Evolutionary conservation across 2,329 filamentous ascomycete genomes (phyloP).

Genomic region (Aureobasidium sp.): DNA sequence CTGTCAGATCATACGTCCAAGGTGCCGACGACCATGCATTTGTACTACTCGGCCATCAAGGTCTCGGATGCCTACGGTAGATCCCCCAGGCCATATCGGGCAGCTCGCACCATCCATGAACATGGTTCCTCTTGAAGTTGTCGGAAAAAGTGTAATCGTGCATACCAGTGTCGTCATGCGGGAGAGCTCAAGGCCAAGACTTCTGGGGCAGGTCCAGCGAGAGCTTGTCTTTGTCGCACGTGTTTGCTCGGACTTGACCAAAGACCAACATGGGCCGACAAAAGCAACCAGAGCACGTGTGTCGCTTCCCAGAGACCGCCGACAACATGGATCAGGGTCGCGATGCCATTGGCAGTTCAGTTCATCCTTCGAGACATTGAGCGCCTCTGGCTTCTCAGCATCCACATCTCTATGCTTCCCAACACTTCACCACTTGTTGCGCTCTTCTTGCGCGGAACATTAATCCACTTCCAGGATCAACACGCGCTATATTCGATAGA

Average conservation of each 20-base stretch:
- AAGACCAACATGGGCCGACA: background rate
- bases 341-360: background rate
- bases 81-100: background rate
- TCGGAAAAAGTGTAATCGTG: background rate
- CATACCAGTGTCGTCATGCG: background rate
- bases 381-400: background rate
- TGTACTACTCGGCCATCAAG: background rate
- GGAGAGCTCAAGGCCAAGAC: background rate
- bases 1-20: too few species aligned
- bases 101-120: background rate
- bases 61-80: background rate
- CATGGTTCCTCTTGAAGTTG: background rate
- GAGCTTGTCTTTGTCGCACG: slow-evolving; percentile 7
- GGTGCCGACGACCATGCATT: background rate
- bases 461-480: background rate
- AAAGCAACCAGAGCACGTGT: slow-evolving; percentile 1
- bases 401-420: background rate
- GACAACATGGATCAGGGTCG: background rate
- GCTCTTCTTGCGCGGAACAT: background rate
- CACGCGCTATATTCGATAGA: background rate
- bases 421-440: background rate
- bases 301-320: background rate
- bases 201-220: background rate
- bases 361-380: background rate
- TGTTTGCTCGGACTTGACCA: background rate